Evolutionary conservation across 805 yeast species (phyloP).

Genomic region (Cephaloascus albidus): DNA sequence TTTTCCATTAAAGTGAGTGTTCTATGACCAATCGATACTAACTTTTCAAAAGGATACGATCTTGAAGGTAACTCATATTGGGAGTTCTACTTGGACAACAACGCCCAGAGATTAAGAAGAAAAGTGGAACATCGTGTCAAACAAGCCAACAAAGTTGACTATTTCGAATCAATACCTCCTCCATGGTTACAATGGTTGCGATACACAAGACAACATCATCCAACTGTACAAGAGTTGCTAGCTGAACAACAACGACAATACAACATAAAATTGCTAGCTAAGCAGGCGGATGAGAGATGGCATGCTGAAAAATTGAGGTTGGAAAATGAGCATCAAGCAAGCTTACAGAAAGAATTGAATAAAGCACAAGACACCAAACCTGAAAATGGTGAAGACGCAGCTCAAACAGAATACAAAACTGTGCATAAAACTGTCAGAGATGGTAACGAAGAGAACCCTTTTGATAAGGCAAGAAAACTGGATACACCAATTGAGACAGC

Average conservation of each 20-base stretch:
- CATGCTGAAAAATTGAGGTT: slow-evolving; percentile 21
- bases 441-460: slow-evolving; percentile 3
- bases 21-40: slow-evolving; percentile 2
- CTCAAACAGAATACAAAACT: slow-evolving; percentile 2
- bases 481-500: slow-evolving; percentile 27
- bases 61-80: slow-evolving; percentile 80
- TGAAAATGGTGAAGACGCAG: slow-evolving; percentile 3
- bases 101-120: slow-evolving; percentile 47
- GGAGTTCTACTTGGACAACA: slow-evolving; percentile 59
- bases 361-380: not conserved
- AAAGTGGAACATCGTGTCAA: slow-evolving; percentile 48
- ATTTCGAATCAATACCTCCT: slow-evolving; percentile 49
- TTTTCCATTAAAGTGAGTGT: not conserved
- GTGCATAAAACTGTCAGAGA: too few relatives aligned
- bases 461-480: slow-evolving; percentile 7
- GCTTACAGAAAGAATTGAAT: slow-evolving; percentile 17
- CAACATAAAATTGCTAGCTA: slow-evolving; percentile 39
- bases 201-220: slow-evolving; percentile 48
- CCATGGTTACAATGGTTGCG: slow-evolving; percentile 83
- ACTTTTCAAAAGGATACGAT: slow-evolving; percentile 44
- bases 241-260: slow-evolving; percentile 49
- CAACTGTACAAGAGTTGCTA: slow-evolving; percentile 52
- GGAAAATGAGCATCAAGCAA: slow-evolving; percentile 20
- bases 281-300: slow-evolving; percentile 35
- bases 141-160: slow-evolving; percentile 43